Evolutionary conservation across 106 monocot species (phyloP).

Genomic region (Cymbidium sinense): DNA sequence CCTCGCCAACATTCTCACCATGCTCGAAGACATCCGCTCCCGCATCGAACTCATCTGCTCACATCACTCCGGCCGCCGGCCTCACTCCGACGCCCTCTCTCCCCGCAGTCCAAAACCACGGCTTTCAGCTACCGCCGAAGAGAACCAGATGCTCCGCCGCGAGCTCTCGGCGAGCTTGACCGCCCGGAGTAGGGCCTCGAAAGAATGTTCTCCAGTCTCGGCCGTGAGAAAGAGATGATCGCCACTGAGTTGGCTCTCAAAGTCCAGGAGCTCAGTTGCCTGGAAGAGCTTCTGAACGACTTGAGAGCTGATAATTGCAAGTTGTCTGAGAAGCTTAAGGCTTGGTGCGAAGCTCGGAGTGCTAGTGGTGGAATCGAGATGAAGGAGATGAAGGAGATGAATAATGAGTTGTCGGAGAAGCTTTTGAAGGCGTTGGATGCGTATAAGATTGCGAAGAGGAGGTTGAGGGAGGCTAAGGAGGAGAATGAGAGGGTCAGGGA

Average conservation of each 20-base stretch:
- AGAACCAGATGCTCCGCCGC: conserved; percentile 17
- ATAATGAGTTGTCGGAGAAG: conserved; percentile 48
- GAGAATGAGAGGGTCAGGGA: conserved; percentile 24
- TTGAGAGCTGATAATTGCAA: conserved; percentile 40
- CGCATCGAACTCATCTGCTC: too few species aligned
- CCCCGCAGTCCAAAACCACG: too few species aligned
- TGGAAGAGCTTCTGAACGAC: conserved; percentile 41
- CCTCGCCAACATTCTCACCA: conserved; percentile 11
- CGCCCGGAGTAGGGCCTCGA: conserved; percentile 49
- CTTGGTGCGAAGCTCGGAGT: conserved; percentile 1
- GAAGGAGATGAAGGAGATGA: conserved; percentile 28
- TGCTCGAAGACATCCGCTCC: too few species aligned
- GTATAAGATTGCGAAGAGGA: conserved; percentile 38
- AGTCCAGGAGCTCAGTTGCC: conserved; percentile 19
- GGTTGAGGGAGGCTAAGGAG: conserved; percentile 38
- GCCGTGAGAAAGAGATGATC: conserved; percentile 59
- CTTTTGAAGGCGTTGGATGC: conserved; percentile 33
- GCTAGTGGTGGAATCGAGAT: neutral
- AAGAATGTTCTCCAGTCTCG: conserved; percentile 46
- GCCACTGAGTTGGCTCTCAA: conserved; percentile 36
- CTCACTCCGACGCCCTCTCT: too few species aligned
- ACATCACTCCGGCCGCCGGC: too few species aligned
- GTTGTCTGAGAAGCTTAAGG: conserved; percentile 36
- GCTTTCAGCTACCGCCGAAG: too few species aligned
- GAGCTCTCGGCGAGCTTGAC: conserved; percentile 35